These are phyloP conservation scores for Furcasterigmium furcatum DNA, from an alignment of 2,329 filamentous ascomycete genomes.

Conservation along the genomic window DNA sequence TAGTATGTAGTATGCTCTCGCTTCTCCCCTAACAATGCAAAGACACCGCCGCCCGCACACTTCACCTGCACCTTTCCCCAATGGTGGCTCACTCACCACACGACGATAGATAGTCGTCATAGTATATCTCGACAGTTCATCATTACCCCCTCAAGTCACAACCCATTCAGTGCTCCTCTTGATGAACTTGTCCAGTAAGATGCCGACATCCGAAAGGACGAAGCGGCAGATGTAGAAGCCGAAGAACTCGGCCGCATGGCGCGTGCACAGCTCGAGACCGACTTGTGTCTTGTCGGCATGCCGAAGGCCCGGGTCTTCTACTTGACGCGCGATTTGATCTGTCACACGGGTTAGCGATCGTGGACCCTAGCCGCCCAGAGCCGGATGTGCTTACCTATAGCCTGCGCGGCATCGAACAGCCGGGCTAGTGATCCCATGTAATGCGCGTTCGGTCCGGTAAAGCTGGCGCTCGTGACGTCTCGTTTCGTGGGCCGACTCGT, in stretches of 20 bases:
- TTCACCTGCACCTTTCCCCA: too few relatives aligned
- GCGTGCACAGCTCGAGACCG: constrained; percentile 86
- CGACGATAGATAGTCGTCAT: too few relatives aligned
- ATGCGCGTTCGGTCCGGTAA: constrained; percentile 78
- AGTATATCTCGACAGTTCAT: too few relatives aligned
- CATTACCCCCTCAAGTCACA: too few relatives aligned
- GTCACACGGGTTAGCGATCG: constrained; percentile 21
- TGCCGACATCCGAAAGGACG: constrained; percentile 77
- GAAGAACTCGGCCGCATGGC: constrained; percentile 96
- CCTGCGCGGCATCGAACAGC: constrained; percentile 89
- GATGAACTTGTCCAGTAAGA: constrained; percentile 93
- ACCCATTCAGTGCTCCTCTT: constrained; percentile 98
- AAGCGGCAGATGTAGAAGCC: constrained; percentile 96
- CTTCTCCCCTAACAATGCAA: neutral
- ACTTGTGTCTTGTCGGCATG: constrained; percentile 94
- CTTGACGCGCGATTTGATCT: constrained; percentile 96
- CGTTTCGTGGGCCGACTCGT: constrained; percentile 68
- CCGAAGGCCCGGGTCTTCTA: constrained; percentile 89
- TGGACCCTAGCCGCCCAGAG: too few relatives aligned
- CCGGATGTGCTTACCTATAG: constrained; percentile 73
- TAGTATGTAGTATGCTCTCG: too few relatives aligned
- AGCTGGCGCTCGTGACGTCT: constrained; percentile 65
- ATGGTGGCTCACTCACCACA: too few relatives aligned
- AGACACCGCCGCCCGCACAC: too few relatives aligned
- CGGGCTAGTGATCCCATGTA: constrained; percentile 91